Evolutionary conservation across 768 basidiomycete species (phyloP).

Genomic region (Butyriboletus loyo): DNA sequence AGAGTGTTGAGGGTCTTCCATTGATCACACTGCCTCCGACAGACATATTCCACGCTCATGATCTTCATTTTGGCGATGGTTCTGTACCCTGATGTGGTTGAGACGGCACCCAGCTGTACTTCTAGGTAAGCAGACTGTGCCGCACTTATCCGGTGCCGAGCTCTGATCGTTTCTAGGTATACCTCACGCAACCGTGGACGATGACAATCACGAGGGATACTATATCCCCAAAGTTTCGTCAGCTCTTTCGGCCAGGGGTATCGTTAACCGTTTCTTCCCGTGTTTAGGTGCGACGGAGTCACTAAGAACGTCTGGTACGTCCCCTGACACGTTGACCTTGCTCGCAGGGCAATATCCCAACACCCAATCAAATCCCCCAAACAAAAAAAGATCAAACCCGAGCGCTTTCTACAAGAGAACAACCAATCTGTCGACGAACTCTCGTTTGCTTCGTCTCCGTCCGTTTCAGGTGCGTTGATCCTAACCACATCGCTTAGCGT

Average conservation of each 20-base stretch:
- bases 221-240: constrained; percentile 49
- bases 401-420: constrained; percentile 27
- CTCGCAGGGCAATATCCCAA: constrained; percentile 33
- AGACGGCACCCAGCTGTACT: constrained; percentile 22
- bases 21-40: constrained; percentile 6
- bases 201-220: constrained; percentile 44
- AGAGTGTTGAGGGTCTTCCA: not conserved
- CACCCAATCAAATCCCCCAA: constrained; percentile 38
- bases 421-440: constrained; percentile 5
- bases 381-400: constrained; percentile 38
- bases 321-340: not conserved
- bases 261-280: not conserved
- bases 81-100: constrained; percentile 22
- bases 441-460: constrained; percentile 20
- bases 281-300: constrained; percentile 19
- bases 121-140: constrained; percentile 4
- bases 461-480: not conserved
- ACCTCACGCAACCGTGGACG: constrained; percentile 34
- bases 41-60: constrained; percentile 19
- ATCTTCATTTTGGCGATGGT: constrained; percentile 26
- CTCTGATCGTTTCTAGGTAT: constrained; percentile 15
- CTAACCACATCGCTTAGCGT: constrained; percentile 29
- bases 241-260: not conserved
- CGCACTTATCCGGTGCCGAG: not conserved
- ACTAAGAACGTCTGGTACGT: constrained; percentile 20